Evolutionary conservation across 176 grass and related monocot species (phyloP), one percentile per base, ranked within the genome.

Genomic region (Aegilops bicornis): DNA sequence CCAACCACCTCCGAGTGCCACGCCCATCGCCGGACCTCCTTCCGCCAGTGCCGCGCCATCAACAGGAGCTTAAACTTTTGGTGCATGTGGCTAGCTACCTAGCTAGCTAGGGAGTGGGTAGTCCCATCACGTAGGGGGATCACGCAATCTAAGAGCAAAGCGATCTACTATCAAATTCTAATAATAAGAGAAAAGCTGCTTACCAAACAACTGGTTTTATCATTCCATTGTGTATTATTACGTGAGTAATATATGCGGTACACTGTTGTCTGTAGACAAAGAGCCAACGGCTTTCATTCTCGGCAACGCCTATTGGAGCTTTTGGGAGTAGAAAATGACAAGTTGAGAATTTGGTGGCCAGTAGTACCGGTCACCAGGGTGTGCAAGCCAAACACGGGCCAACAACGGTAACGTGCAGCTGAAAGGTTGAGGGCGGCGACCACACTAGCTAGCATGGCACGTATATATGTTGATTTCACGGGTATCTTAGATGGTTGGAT

Each of bases 21-120:
- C n/a, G n/a, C n/a, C n/a, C n/a, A n/a, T n/a, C n/a, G n/a, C n/a
- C n/a, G n/a, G n/a, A n/a, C n/a, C n/a, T n/a, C n/a, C n/a, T n/a
- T n/a, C n/a, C n/a, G n/a, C n/a, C n/a, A n/a, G n/a, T n/a, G n/a
- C n/a, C n/a, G n/a, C n/a, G n/a, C n/a, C n/a, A n/a, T n/a, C n/a
- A n/a, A n/a, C n/a, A n/a, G n/a, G n/a, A n/a, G n/a, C 56, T 43
- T 64, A 24, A 71, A 64, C 58, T 73, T 79, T 72, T 79, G 37
- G 36, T 79, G 30, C 67, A 39, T 54, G 31, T 64, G 52, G 52
- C 62, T 74, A 31, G 36, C 52, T 42, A 39, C 42, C 23, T 64
- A 37, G 52, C 62, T 74, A 31, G 36, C 52, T 42, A 42, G 40
- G 40, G 40, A 42, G 40, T 42, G 40, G 40, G 40, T 42, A 42